These are phyloP conservation scores for Cladosporium sp. DNA, from an alignment of 2,329 filamentous ascomycete genomes.

Conservation along the genomic window DNA sequence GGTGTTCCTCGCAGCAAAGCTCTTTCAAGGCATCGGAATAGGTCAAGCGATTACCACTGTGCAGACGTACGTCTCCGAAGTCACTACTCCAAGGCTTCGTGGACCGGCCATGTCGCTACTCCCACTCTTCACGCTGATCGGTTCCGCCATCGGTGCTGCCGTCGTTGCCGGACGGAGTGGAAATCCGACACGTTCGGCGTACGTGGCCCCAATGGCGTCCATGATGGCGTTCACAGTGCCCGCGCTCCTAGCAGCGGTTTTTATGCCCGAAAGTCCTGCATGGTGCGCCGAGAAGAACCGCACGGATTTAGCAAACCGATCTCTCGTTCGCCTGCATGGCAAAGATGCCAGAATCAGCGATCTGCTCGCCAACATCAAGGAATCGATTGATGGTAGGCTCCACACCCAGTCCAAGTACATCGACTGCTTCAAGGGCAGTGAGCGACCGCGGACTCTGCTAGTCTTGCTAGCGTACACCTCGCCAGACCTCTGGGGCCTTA, in stretches of 20 bases:
- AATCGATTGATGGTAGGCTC: neutral
- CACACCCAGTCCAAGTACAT: conserved; percentile 19
- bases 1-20: conserved; percentile 37
- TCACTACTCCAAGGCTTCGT: conserved; percentile 44
- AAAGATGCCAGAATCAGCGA: neutral
- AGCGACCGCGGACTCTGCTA: conserved; percentile 36
- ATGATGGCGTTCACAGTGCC: conserved; percentile 45
- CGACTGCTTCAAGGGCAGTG: conserved; percentile 34
- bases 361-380: neutral
- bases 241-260: conserved; percentile 39
- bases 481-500: conserved; percentile 33
- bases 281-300: conserved; percentile 44
- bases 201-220: conserved; percentile 40
- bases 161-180: conserved; percentile 38
- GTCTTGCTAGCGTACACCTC: conserved; percentile 33
- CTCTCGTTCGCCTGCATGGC: neutral
- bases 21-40: conserved; percentile 44
- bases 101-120: conserved; percentile 48
- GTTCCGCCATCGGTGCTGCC: conserved; percentile 45
- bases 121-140: conserved; percentile 47
- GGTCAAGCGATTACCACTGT: conserved; percentile 45
- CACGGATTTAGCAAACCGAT: conserved; percentile 16
- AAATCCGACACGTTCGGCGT: conserved; percentile 30
- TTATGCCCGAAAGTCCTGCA: conserved; percentile 51
- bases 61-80: conserved; percentile 52